These are phyloP conservation scores for Fusarium goolgardi DNA, from an alignment of 2,329 filamentous ascomycete species.

Conservation along the genomic window DNA sequence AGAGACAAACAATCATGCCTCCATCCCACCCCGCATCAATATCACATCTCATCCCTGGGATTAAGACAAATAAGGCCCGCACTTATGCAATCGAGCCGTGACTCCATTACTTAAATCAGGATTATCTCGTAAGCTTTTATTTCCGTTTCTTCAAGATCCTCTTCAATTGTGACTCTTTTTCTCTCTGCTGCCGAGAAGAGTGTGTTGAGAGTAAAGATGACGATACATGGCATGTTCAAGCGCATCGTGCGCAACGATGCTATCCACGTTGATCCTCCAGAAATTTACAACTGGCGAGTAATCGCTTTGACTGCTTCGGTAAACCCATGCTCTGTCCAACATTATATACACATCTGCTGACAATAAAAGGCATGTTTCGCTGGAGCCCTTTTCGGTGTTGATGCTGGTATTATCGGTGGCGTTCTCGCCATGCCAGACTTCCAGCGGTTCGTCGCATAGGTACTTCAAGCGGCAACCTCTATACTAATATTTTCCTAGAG, in stretches of 20 bases:
- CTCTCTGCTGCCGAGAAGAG: too few species aligned
- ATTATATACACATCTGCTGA: not conserved
- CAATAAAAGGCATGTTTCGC: slow-evolving; percentile 34
- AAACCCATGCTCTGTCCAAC: not conserved
- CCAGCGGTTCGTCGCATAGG: slow-evolving; percentile 10
- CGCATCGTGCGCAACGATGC: slow-evolving; percentile 67
- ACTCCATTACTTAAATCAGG: slow-evolving; percentile 37
- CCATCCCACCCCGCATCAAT: not conserved
- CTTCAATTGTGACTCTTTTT: too few species aligned
- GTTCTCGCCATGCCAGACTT: slow-evolving; percentile 48
- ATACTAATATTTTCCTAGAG: not conserved
- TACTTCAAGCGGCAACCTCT: accelerated
- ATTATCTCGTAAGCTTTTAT: slow-evolving; percentile 13
- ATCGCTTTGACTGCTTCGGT: slow-evolving; percentile 70
- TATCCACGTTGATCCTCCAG: slow-evolving; percentile 72
- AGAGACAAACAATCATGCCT: slow-evolving; percentile 1
- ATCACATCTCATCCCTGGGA: not conserved
- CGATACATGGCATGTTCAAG: slow-evolving; percentile 40
- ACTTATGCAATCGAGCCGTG: not conserved
- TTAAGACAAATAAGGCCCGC: not conserved
- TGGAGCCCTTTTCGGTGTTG: slow-evolving; percentile 44
- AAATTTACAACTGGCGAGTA: slow-evolving; percentile 78
- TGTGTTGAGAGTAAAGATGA: slow-evolving; percentile 22
- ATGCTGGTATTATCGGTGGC: slow-evolving; percentile 48
- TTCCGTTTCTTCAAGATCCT: not conserved